A percentile compares a stretch with the other conserved stretches of the same genome.
Conservation (phyloP, 1,284 basidiomycete species). For the Dichomitus squalens region DNA sequence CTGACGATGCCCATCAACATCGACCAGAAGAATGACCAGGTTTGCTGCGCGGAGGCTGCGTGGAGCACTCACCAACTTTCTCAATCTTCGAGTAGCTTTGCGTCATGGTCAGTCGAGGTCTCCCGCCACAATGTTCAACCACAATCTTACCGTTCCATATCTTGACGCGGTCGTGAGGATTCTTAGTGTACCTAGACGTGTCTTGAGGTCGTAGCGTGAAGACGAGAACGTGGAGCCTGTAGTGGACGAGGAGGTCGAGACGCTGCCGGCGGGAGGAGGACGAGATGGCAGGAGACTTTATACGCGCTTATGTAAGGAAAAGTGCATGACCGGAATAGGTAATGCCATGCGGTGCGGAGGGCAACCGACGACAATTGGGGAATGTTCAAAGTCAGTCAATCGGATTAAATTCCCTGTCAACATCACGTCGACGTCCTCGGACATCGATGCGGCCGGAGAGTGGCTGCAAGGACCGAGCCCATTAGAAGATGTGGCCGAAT, state of each 20-base stretch:
- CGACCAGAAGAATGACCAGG: neutral
- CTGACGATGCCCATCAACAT: slow-evolving; percentile 13
- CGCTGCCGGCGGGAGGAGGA: slow-evolving; percentile 1
- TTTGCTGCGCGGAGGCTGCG: neutral
- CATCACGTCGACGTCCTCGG: slow-evolving; percentile 1
- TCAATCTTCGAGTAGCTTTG: slow-evolving; percentile 42
- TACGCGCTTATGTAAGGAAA: slow-evolving; percentile 25
- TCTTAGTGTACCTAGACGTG: neutral
- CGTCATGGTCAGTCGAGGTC: slow-evolving; percentile 5
- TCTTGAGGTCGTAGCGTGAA: neutral
- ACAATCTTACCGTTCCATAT: slow-evolving; percentile 51
- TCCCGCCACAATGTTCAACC: slow-evolving; percentile 18
- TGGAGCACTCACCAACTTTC: slow-evolving; percentile 38
- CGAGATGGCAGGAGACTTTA: slow-evolving; percentile 14
- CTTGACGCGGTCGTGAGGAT: slow-evolving; percentile 2
- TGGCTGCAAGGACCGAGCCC: neutral
- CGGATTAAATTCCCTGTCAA: slow-evolving; percentile 11
- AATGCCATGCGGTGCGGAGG: slow-evolving; percentile 29
- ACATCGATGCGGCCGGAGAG: neutral
- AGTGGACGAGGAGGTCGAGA: slow-evolving; percentile 6
- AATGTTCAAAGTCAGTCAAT: slow-evolving; percentile 15
- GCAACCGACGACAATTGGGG: slow-evolving; percentile 27
- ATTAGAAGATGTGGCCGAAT: neutral
- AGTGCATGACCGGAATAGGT: slow-evolving; percentile 18
- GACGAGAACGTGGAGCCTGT: neutral